Percentiles rank a stretch among this genome's conserved stretches.
Conservation (phyloP, 371 early-diverging fungal genomes). For the Syncephalis plumigaleata region DNA sequence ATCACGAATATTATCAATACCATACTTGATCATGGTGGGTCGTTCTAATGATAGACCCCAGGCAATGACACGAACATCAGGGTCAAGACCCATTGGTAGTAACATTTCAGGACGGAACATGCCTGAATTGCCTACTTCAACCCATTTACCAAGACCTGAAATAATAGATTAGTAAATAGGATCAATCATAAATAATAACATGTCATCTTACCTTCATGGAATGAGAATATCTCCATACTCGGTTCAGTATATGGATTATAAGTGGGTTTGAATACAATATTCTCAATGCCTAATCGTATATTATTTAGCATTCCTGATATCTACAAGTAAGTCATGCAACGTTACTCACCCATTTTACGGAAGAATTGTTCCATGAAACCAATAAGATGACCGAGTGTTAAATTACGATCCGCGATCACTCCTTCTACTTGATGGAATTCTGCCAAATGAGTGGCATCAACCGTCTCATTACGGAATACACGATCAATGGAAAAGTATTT, state of each 20-base stretch:
- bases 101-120: slow-evolving; percentile 99
- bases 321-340: background rate
- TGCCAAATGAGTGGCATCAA: slow-evolving; percentile 99
- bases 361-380: slow-evolving; percentile 96
- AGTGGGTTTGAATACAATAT: slow-evolving; percentile 99
- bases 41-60: slow-evolving; percentile 99
- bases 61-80: slow-evolving; percentile 95
- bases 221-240: slow-evolving; percentile 99
- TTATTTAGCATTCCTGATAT: background rate
- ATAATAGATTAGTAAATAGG: too few relatives aligned
- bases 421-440: slow-evolving; percentile 99
- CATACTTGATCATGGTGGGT: slow-evolving; percentile 99
- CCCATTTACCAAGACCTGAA: slow-evolving; percentile 86
- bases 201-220: slow-evolving; percentile 53
- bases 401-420: slow-evolving; percentile 89
- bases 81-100: slow-evolving; percentile 89
- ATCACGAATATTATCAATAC: slow-evolving; percentile 90
- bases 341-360: slow-evolving; percentile 71
- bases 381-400: slow-evolving; percentile 95
- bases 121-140: slow-evolving; percentile 99
- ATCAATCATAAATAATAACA: background rate
- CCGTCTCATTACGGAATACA: slow-evolving; percentile 98
- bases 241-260: slow-evolving; percentile 99
- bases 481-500: slow-evolving; percentile 99
- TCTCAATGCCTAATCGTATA: slow-evolving; percentile 43